Base-by-base conservation (phyloP, 108 stramenopile genomes). In the Mayamaea pseudoterrestris region DNA sequence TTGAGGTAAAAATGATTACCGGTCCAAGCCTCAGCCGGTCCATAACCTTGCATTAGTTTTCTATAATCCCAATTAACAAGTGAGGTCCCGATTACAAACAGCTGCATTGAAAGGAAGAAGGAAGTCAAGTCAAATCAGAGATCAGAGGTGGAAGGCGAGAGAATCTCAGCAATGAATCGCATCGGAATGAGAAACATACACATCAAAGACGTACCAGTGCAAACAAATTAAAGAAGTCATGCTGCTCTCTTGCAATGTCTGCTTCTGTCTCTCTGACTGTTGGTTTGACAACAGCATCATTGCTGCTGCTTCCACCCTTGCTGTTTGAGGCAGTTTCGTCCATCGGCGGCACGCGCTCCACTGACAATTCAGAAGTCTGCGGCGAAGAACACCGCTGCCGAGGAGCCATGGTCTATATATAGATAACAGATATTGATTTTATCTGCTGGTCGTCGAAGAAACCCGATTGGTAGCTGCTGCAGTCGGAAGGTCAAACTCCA, bases 201-300 rank as follows among this genome's bases (percentile, higher is more conserved):
- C 7, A 41, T 17, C 21, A 3, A 3, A 53, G 25, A 62, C 73
- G 34, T 65, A 73, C 75, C 39, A 85, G 43, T 31, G 68, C 61
- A 14, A 85, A 52, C 20, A 85, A 24, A 60, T 85, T 85, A 48
- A 80, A 85, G 37, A 59, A 73, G 64, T 85, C 83, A 48, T 85
- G 83, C 18, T 63, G 28, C 26, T 74, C 73, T 32, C 78, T 41
- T 0, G 69, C 69, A 44, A 59, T 50, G 37, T 84, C 77, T 13
- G 71, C 68, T 42, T 78, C 76, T 35, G 51, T 71, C 25, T 55
- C 27, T n/a, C n/a, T n/a, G n/a, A n/a, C n/a, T n/a, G n/a, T n/a
- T n/a, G n/a, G n/a, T n/a, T n/a, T n/a, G n/a, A n/a, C n/a, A n/a
- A n/a, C n/a, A n/a, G n/a, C n/a, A n/a, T n/a, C n/a, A n/a, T n/a